These are phyloP conservation scores for Naematelia encephala DNA, from an alignment of 768 basidiomycete species.

Conservation along the genomic window DNA sequence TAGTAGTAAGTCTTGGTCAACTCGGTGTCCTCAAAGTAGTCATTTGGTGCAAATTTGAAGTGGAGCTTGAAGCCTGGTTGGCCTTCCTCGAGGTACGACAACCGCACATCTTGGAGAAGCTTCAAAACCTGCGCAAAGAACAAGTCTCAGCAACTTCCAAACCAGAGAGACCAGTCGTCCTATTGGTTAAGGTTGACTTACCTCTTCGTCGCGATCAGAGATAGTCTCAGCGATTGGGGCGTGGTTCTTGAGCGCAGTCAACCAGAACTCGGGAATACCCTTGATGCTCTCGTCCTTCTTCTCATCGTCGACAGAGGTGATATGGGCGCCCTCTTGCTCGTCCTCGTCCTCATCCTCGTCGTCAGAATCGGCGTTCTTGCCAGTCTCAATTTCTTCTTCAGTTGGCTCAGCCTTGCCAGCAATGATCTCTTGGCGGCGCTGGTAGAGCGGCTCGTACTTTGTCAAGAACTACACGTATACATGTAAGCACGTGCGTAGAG, in stretches of 20 bases:
- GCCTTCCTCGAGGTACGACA: conserved; percentile 65
- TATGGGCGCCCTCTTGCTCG: conserved; percentile 46
- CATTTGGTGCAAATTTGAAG: conserved; percentile 77
- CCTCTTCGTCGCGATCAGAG: conserved; percentile 78
- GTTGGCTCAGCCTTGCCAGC: conserved; percentile 70
- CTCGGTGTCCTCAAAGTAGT: conserved; percentile 77
- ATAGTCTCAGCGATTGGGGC: conserved; percentile 78
- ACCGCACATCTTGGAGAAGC: conserved; percentile 70
- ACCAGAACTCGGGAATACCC: conserved; percentile 94
- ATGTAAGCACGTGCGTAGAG: too few relatives aligned
- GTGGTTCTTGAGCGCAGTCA: conserved; percentile 92
- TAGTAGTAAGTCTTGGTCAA: conserved; percentile 94
- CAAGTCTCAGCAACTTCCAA: not conserved
- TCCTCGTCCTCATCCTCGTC: conserved; percentile 66
- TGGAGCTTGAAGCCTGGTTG: conserved; percentile 78
- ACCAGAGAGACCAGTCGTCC: too few relatives aligned
- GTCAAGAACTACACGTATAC: conserved; percentile 52
- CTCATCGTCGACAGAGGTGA: conserved; percentile 42
- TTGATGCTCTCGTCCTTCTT: conserved; percentile 46
- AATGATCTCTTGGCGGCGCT: conserved; percentile 80
- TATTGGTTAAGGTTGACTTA: conserved; percentile 36
- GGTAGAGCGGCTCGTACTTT: conserved; percentile 68
- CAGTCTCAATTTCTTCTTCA: conserved; percentile 74
- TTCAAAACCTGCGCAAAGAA: conserved; percentile 64
- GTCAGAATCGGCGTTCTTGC: conserved; percentile 67